Evolutionary conservation across 768 basidiomycete genomes (phyloP), one percentile per base, ranked within the genome.

Genomic region (Tephrocybe sp.): DNA sequence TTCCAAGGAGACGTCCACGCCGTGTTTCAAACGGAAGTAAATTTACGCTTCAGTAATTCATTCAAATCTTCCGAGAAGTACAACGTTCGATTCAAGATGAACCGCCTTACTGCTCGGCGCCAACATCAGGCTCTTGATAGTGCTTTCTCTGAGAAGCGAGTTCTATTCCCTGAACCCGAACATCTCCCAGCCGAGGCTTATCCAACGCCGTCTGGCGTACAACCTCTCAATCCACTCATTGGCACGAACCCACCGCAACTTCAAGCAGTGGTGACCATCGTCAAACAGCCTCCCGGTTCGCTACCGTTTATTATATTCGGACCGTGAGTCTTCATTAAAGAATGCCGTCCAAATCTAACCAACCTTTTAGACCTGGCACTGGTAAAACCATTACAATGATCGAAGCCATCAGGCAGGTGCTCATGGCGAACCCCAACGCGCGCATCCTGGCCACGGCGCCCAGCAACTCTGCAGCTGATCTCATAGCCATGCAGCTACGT

Each of bases 371-470:
- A 9, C 82, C 82, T 4, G 82, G 82, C 6, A 87, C 85, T 0
- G 85, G 85, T 1, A 87, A 86, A 64, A 87, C 84, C 0, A 75
- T 85, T 16, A 84, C 82, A 0, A 69, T 80, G 9, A 73, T 84
- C 1, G 84, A 86, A 61, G 74, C 80, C 0, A 84, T 85, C 16
- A 67, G 62, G 1, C 84, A 85, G 57, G 54, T 85, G 3, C 64
- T 83, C 4, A 48, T 47, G 2, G 49, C 44, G 4, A 60, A 74
- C 39, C 71, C 75, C 0, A 47, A 58, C 0, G 68, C 77, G 1
- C 71, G 64, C n/a, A 68, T 86, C 25, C 69, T 86, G 2, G 83
- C 77, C 0, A 83, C 80, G 47, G 83, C 84, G 4, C 84, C 84
- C 0, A 82, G 80, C 57, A 85, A 85, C 61, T 82, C 82, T 5